A percentile compares a stretch with the other conserved stretches of the same genome.
These are phyloP conservation scores for Fusarium tuaranense DNA, from an alignment of 2,329 filamentous ascomycete species.

Conservation along the genomic window DNA sequence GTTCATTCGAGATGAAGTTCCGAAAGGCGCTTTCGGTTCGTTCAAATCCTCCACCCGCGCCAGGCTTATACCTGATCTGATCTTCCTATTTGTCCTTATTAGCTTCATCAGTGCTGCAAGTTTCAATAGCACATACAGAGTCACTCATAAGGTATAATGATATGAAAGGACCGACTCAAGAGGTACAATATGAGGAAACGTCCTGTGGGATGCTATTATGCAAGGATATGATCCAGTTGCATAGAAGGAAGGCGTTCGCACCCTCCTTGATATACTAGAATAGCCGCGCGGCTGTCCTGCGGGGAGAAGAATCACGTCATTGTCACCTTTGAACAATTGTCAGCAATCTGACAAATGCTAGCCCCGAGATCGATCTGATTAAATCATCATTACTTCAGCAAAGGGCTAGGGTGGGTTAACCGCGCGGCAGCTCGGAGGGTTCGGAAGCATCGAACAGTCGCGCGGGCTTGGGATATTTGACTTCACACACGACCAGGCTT, in stretches of 20 bases:
- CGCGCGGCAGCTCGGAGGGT: conserved; percentile 1
- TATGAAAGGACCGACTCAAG: background rate
- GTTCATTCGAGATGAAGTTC: conserved; percentile 63
- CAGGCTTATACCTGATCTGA: conserved; percentile 11
- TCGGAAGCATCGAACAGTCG: background rate
- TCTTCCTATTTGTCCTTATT: background rate
- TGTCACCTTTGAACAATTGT: background rate
- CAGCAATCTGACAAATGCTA: conserved; percentile 4
- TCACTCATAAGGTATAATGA: conserved; percentile 7
- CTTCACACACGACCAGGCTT: background rate
- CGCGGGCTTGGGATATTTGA: background rate
- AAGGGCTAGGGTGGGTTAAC: background rate
- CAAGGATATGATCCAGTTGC: background rate
- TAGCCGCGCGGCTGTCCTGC: background rate
- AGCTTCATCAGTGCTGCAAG: background rate
- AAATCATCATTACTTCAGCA: conserved; percentile 8
- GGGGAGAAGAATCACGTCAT: background rate
- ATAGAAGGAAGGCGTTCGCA: background rate
- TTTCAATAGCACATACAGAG: background rate
- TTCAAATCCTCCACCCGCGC: conserved; percentile 61
- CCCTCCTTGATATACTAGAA: background rate
- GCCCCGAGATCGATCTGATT: background rate
- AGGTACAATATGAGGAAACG: background rate
- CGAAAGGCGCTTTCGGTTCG: conserved; percentile 67
- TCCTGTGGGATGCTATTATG: no score